Evolutionary conservation across 495 filamentous ascomycete genomes (phyloP).

Genomic region (Trichoderma parareesei): DNA sequence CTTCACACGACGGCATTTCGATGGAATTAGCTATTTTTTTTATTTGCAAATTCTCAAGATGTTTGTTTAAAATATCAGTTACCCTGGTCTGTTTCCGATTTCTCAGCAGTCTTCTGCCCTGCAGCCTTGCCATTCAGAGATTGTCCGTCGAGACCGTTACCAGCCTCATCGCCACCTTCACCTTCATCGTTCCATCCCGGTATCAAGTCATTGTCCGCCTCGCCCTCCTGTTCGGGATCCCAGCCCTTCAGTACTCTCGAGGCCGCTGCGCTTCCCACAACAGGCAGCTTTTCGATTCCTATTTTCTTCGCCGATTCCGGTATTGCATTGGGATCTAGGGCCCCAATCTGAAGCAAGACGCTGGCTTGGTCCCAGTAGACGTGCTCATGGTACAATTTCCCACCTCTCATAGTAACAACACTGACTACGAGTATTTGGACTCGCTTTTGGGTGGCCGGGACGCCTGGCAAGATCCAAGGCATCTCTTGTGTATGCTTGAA

Average conservation of each 20-base stretch:
- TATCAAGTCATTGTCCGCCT: slow-evolving; percentile 57
- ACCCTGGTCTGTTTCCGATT: too few relatives aligned
- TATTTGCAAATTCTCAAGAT: too few relatives aligned
- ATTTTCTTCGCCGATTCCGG: slow-evolving; percentile 40
- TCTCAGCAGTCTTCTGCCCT: background rate
- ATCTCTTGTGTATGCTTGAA: slow-evolving; percentile 62
- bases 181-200: slow-evolving; percentile 34
- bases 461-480: slow-evolving; percentile 65
- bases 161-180: background rate
- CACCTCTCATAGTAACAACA: slow-evolving; percentile 50
- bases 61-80: too few relatives aligned
- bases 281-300: slow-evolving; percentile 43
- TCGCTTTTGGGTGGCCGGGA: slow-evolving; percentile 48
- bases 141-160: background rate
- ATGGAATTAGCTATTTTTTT: too few relatives aligned
- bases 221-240: slow-evolving; percentile 42
- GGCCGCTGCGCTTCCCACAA: slow-evolving; percentile 59
- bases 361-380: slow-evolving; percentile 76
- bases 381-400: slow-evolving; percentile 34
- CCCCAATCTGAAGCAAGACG: slow-evolving; percentile 62
- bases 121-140: background rate
- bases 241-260: slow-evolving; percentile 44
- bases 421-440: slow-evolving; percentile 26
- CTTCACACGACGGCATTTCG: too few relatives aligned
- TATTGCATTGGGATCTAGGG: slow-evolving; percentile 51